Base-by-base conservation (phyloP, 345 rosid genomes). In the Eucalyptus rudis region DNA sequence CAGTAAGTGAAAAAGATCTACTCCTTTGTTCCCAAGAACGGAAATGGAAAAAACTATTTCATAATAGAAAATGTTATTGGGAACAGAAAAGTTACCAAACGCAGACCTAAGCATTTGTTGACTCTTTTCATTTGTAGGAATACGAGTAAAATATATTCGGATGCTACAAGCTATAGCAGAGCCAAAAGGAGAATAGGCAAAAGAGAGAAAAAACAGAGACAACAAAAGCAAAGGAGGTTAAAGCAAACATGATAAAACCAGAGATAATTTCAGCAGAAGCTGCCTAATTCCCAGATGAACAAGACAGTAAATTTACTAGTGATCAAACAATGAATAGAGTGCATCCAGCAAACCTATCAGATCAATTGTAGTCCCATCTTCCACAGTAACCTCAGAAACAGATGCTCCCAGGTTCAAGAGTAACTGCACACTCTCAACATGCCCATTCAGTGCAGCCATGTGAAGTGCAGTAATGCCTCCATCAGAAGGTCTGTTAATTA, bases 401-500 rank as follows among this genome's bases (percentile, higher is more conserved):
- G 97, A 94, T 89, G 98, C 99, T 91, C 99, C 99, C 88, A 98
- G 92, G 90, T 98, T 98, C 92, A 97, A 86, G 47, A 98, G 99
- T 89, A 98, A 93, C 88, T 93, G 98, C 87, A 98, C 92, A 71
- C 95, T 95, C 91, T 97, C 97, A 47, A 94, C 91, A 90, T 98
- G 99, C 20, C 99, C 99, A 66, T 98, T 98, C 87, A 98, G 92
- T 86, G 99, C 95, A 43, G 99, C 99, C 95, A 98, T 96, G 91
- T 98, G 98, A 89, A 98, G 94, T 89, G 99, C 97, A 51, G 99
- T 96, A 87, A 98, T 93, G 19, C 99, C 97, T 92, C 99, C 99
- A 93, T 98, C 99, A 59, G 99, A 98, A 88, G 98, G 93, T 93
- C 91, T 97, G 88, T 95, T 95, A 89, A 96, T 94, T 89, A 97